These are phyloP conservation scores for Puccinia triticina DNA, from an alignment of 1,284 basidiomycete species.

Conservation along the genomic window DNA sequence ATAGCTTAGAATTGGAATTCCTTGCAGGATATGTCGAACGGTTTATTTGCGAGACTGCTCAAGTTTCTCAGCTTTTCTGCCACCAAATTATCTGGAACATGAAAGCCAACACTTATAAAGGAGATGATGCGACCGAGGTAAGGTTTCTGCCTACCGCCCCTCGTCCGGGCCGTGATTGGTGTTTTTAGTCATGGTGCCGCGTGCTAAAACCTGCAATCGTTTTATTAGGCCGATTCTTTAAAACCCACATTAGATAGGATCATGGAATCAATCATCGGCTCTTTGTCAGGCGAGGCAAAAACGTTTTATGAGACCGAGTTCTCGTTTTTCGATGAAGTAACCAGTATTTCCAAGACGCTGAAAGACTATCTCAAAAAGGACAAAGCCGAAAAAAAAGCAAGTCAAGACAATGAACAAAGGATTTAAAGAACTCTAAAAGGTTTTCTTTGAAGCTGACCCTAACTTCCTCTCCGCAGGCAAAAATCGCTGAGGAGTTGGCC, in stretches of 20 bases:
- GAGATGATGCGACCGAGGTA: slow-evolving; percentile 81
- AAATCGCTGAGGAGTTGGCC: slow-evolving; percentile 99
- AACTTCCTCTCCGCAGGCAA: slow-evolving; percentile 68
- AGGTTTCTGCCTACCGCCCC: slow-evolving; percentile 57
- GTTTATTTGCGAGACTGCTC: slow-evolving; percentile 96
- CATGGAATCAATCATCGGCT: slow-evolving; percentile 77
- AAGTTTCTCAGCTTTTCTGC: slow-evolving; percentile 96
- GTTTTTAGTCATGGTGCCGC: neutral
- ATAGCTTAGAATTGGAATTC: neutral
- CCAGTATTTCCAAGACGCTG: slow-evolving; percentile 94
- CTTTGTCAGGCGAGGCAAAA: slow-evolving; percentile 86
- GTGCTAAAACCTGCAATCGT: neutral
- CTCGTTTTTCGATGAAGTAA: slow-evolving; percentile 92
- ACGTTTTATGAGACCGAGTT: slow-evolving; percentile 95
- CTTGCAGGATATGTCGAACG: slow-evolving; percentile 81
- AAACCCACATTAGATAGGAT: slow-evolving; percentile 90
- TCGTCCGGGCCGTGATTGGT: neutral
- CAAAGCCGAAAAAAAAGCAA: slow-evolving; percentile 94
- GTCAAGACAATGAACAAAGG: slow-evolving; percentile 29
- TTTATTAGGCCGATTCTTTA: slow-evolving; percentile 80
- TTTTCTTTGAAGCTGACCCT: neutral
- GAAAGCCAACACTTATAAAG: slow-evolving; percentile 96
- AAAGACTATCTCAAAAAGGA: slow-evolving; percentile 95
- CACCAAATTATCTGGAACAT: slow-evolving; percentile 99
- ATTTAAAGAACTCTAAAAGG: neutral